Conservation (phyloP, 1,284 basidiomycete genomes). For the Baeospora myosura region DNA sequence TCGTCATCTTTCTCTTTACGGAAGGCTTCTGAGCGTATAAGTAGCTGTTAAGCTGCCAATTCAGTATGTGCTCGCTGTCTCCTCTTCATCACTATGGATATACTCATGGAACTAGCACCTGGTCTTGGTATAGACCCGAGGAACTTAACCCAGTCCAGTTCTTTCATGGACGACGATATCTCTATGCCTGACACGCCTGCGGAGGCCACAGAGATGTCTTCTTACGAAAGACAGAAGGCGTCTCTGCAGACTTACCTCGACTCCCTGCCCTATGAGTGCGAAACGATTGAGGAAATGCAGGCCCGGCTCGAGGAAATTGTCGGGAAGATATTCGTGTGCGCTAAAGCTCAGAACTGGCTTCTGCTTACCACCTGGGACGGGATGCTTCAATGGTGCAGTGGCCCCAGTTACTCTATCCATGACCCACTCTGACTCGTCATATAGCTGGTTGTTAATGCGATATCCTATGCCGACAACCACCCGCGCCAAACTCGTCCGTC, state of each 20-base stretch:
- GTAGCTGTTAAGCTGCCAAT: too few species aligned
- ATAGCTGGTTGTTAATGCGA: slow-evolving; percentile 78
- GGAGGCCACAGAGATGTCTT: slow-evolving; percentile 20
- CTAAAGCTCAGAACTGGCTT: slow-evolving; percentile 72
- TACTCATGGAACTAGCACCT: too few species aligned
- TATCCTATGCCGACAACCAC: slow-evolving; percentile 71
- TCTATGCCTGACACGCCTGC: slow-evolving; percentile 12
- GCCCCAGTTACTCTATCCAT: slow-evolving; percentile 2
- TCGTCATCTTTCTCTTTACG: too few species aligned
- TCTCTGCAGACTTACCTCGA: slow-evolving; percentile 57
- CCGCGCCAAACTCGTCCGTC: slow-evolving; percentile 69
- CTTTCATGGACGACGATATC: slow-evolving; percentile 11
- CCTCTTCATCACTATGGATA: slow-evolving; percentile 1
- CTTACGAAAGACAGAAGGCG: slow-evolving; percentile 46
- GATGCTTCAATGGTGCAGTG: slow-evolving; percentile 62
- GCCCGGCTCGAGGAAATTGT: slow-evolving; percentile 67
- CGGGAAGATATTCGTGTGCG: slow-evolving; percentile 64
- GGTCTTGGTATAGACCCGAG: too few species aligned
- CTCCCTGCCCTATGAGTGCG: slow-evolving; percentile 73
- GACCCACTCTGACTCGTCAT: slow-evolving; percentile 4
- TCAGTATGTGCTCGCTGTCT: too few species aligned
- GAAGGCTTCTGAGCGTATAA: too few species aligned
- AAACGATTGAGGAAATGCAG: slow-evolving; percentile 74
- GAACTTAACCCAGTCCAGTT: too few species aligned
- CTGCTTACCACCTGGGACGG: slow-evolving; percentile 64